Evolutionary conservation across 352 stramenopile species (phyloP), one percentile per base, ranked within the genome.

Genomic region (Aphanomyces invadans): DNA sequence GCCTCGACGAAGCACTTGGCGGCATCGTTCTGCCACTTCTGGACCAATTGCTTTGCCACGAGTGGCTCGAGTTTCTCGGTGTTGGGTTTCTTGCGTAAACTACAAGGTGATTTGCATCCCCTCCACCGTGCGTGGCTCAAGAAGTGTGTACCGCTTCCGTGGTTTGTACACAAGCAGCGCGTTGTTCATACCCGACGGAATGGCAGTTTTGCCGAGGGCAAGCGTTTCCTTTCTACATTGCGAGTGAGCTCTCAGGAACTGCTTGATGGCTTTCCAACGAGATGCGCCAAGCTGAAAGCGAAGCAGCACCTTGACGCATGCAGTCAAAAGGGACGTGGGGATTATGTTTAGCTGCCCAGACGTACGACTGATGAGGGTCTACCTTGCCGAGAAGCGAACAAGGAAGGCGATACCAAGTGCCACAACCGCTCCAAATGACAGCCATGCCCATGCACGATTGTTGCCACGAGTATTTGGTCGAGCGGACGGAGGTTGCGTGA

Each of bases 1-100:
- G 46, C n/a, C 17, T 67, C 60, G n/a, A n/a, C 10, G 26, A 57
- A 59, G 21, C 38, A 49, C n/a, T 19, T 21, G 2, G 21, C 32
- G 1, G 60, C 60, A 4, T 67, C 60, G 12, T 11, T 1, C 38
- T 57, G 42, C 60, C 60, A 67, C 7, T 31, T 44, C 12, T 19
- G 23, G 3, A 28, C 60, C 26, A 67, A 12, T 23, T 39, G 32
- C 49, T 51, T 51, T 9, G 60, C n/a, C 12, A 67, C 23, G 28
- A 67, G 49, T 19, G 60, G 60, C 23, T 52, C 11, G 17, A 67
- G 36, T 9, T 57, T 57, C 11, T 29, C 49, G 12, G n/a, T n/a
- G n/a, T 19, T 28, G 11, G 25, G 49, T 57, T 57, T 57, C 29
- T 57, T 57, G 17, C 4, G 49, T 33, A 29, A 10, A 17, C 49